Evolutionary conservation across 805 yeast species (phyloP), one percentile per base, ranked within the genome.

Genomic region (Zygosaccharomyces bisporus): DNA sequence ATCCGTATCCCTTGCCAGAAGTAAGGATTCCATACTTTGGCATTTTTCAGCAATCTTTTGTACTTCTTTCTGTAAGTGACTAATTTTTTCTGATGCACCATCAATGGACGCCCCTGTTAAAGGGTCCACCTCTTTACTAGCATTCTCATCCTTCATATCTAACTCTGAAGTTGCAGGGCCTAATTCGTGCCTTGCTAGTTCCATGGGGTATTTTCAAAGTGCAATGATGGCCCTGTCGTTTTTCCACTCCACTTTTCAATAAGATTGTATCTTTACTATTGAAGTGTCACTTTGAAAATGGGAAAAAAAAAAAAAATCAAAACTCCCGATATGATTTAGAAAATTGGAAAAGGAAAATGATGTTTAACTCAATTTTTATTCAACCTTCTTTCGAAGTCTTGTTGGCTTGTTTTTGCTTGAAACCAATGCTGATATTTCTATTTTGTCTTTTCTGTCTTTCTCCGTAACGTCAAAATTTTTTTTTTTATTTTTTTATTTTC

Each of bases 1-100:
- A 12, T 49, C 35, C 4, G 51, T 39, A 24, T 56, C 55, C 18
- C 51, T 53, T 7, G 57, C 41, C 12, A 52, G 17, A 8, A 58
- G 23, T 32, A 56, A 25, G 2, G 49, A 24, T 35, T 57, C 58
- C 20, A 60, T 34, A 23, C 49, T 51, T 2, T 43, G 43, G 31
- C 44, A 52, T 39, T 57, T 54, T 6, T 34, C 43, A 8, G 47
- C 35, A 2, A 52, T 27, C n/a, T 30, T 29, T 9, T 25, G 23
- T 1, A 56, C 34, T 12, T 50, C 58, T 10, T 27, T 43, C 35
- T 41, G 44, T 20, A 40, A 33, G 27, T 30, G 42, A 38, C 18
- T 14, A 27, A 20, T 21, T 9, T 14, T 20, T 24, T 19, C 41
- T 31, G 35, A 30, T 20, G 35, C 34, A 18, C 6, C 13, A 13